A percentile compares a stretch with the other conserved stretches of the same genome.
phyloP scores from a whole-genome alignment of 2,329 filamentous ascomycete genomes.

The Trichoderma guizhouense region DNA sequence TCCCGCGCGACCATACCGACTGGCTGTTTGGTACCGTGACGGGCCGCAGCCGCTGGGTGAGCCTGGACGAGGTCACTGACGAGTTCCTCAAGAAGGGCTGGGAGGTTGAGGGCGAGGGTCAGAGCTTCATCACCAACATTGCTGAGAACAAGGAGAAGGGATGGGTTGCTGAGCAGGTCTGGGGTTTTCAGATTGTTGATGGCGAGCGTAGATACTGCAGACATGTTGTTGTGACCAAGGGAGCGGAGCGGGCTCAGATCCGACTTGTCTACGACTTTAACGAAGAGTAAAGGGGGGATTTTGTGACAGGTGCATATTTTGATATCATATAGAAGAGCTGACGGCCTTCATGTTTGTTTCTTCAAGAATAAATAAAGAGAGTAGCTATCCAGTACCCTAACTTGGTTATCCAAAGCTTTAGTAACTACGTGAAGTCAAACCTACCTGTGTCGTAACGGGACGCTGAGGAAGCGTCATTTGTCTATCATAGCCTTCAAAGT shows the following conservation, averaged over 20 bases:
- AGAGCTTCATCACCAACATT: constrained; percentile 62
- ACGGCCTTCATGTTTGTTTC: neutral
- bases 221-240: constrained; percentile 53
- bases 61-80: constrained; percentile 47
- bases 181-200: constrained; percentile 56
- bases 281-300: neutral
- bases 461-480: neutral
- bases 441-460: neutral
- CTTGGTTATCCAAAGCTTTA: neutral
- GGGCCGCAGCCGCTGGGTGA: constrained; percentile 55
- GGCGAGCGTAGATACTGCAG: constrained; percentile 52
- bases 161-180: constrained; percentile 57
- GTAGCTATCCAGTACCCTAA: neutral
- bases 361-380: neutral
- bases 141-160: constrained; percentile 52
- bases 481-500: neutral
- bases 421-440: neutral
- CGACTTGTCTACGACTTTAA: constrained; percentile 56
- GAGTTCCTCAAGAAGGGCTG: constrained; percentile 58
- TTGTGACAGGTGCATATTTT: neutral
- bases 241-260: constrained; percentile 45
- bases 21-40: constrained; percentile 73
- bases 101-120: constrained; percentile 56
- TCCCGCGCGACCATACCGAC: constrained; percentile 64
- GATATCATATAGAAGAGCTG: neutral